These are phyloP conservation scores for Monosporascus sp. DNA, from an alignment of 2,329 filamentous ascomycete genomes.

Conservation along the genomic window DNA sequence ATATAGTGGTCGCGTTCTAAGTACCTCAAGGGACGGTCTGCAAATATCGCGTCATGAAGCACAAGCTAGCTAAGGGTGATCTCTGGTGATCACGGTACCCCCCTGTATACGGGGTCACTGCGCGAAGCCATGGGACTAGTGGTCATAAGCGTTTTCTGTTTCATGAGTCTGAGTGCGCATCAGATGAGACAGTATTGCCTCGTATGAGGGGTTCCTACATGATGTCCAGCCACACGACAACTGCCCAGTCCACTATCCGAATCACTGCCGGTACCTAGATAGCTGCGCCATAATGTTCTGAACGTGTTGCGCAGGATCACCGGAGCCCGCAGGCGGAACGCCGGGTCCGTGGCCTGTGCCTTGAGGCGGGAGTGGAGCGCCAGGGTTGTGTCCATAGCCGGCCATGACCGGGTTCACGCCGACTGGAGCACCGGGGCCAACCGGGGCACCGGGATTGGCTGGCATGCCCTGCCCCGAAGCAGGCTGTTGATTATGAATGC, in stretches of 20 bases:
- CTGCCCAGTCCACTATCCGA: conserved; percentile 3
- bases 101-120: no score
- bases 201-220: no score
- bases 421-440: conserved; percentile 17
- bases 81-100: no score
- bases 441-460: conserved; percentile 18
- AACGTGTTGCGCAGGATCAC: conserved; percentile 47
- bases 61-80: no score
- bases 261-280: conserved; percentile 54
- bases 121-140: no score
- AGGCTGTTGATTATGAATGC: conserved; percentile 22
- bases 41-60: no score
- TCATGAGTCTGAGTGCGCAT: no score
- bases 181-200: no score
- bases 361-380: conserved; percentile 14
- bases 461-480: conserved; percentile 25
- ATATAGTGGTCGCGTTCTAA: no score
- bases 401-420: conserved; percentile 22
- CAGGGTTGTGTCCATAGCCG: conserved; percentile 21
- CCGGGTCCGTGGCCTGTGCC: conserved; percentile 27
- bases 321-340: conserved; percentile 22
- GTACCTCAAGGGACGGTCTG: no score
- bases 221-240: not conserved
- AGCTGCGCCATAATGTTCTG: conserved; percentile 72
- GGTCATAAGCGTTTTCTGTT: no score